Percentiles rank a stretch among this genome's conserved stretches.
phyloP scores from a whole-genome alignment of 2,329 filamentous ascomycete species.

The Xylariaceae sp. region DNA sequence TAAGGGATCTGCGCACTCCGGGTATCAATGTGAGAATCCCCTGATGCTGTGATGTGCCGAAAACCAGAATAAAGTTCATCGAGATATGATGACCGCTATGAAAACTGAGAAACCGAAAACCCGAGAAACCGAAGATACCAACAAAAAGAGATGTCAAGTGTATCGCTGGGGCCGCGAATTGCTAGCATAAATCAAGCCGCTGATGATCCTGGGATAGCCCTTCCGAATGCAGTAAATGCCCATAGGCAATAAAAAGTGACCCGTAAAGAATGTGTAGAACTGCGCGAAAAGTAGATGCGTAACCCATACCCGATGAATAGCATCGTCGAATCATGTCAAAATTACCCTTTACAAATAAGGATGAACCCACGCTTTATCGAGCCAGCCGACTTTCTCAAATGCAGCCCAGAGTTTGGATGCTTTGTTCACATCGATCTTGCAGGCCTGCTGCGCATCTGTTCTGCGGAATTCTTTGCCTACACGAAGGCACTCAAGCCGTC shows the following conservation, averaged over 20 bases:
- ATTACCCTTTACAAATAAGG: constrained; percentile 39
- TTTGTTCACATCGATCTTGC: constrained; percentile 98
- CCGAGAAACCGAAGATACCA: constrained; percentile 7
- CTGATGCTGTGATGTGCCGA: constrained; percentile 40
- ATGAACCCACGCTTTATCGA: constrained; percentile 60
- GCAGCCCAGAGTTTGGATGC: constrained; percentile 90
- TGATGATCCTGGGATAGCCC: too few relatives aligned
- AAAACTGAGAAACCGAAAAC: constrained; percentile 2
- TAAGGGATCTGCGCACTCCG: constrained; percentile 40
- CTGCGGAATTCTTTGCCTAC: constrained; percentile 87
- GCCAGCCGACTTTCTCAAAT: constrained; percentile 86
- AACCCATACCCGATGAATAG: constrained; percentile 34
- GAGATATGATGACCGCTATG: not conserved
- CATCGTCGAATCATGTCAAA: not conserved
- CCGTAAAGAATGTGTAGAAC: not conserved
- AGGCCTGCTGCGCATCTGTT: constrained; percentile 94
- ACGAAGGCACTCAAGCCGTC: constrained; percentile 69
- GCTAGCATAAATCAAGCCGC: not conserved
- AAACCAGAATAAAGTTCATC: constrained; percentile 13
- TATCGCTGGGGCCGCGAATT: constrained; percentile 27
- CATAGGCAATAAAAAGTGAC: too few relatives aligned
- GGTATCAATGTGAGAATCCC: constrained; percentile 42
- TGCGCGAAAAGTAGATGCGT: not conserved
- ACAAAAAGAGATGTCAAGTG: constrained; percentile 17
- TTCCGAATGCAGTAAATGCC: not conserved